A percentile compares a stretch with the other conserved stretches of the same genome.
Evolutionary conservation across 495 filamentous ascomycete species (phyloP).

Genomic region (Neurospora sp.): DNA sequence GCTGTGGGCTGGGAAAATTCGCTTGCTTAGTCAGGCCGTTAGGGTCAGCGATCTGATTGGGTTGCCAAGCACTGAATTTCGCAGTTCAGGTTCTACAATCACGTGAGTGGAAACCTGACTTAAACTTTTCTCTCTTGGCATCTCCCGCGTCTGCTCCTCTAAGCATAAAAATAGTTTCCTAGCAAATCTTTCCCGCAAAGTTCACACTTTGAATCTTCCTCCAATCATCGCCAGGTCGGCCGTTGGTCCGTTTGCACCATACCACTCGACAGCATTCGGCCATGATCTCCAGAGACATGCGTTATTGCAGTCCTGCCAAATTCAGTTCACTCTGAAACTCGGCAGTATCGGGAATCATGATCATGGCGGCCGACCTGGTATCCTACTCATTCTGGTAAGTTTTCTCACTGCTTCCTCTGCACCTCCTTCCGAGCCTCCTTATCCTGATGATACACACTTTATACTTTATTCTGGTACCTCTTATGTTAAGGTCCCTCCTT

Average conservation of each 20-base stretch:
- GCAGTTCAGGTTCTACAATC: neutral
- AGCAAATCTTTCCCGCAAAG: neutral
- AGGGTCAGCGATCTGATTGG: conserved; percentile 15
- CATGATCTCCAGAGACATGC: neutral
- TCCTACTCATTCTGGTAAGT: conserved; percentile 5
- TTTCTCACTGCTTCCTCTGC: neutral
- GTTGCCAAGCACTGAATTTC: neutral
- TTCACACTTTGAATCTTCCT: neutral
- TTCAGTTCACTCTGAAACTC: neutral
- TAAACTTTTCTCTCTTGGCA: conserved; percentile 1
- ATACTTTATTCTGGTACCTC: conserved; percentile 53
- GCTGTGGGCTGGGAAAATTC: conserved; percentile 13
- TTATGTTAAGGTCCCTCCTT: conserved; percentile 44
- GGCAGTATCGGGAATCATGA: neutral
- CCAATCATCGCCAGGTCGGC: neutral
- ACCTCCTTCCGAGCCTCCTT: conserved; percentile 5
- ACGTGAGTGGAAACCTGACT: conserved; percentile 1
- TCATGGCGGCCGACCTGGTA: neutral
- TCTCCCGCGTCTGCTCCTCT: neutral
- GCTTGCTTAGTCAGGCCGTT: conserved; percentile 1
- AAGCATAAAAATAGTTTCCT: neutral
- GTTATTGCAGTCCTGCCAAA: neutral
- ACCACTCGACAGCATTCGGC: neutral
- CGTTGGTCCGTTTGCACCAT: neutral
- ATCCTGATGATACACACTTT: conserved; percentile 39